A percentile compares a stretch with the other conserved stretches of the same genome.
These are phyloP conservation scores for Plasmopara halstedii DNA, from an alignment of 352 stramenopile genomes.

Conservation along the genomic window DNA sequence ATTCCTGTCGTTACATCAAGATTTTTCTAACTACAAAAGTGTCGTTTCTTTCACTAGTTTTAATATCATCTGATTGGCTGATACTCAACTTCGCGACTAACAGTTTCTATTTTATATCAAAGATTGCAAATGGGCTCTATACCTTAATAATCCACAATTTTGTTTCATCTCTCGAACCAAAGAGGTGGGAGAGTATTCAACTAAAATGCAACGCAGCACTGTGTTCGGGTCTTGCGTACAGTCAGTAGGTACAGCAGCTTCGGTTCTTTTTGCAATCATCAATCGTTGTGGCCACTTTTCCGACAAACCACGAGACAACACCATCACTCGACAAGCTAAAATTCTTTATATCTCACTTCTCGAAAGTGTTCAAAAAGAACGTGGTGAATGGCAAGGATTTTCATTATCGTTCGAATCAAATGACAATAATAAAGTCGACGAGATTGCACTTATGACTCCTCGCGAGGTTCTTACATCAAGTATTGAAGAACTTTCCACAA, in stretches of 20 bases:
- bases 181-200: too few species aligned
- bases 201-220: slow-evolving; percentile 27
- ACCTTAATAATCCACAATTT: too few species aligned
- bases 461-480: slow-evolving; percentile 12
- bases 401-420: slow-evolving; percentile 2
- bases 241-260: slow-evolving; percentile 39
- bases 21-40: too few species aligned
- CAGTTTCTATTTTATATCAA: too few species aligned
- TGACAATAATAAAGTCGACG: slow-evolving; percentile 18
- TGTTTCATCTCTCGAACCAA: too few species aligned
- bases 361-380: slow-evolving; percentile 54
- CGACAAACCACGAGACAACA: slow-evolving; percentile 19
- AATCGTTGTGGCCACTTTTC: slow-evolving; percentile 29
- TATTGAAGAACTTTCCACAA: slow-evolving; percentile 4
- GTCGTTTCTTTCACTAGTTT: too few species aligned
- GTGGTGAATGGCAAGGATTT: slow-evolving; percentile 66
- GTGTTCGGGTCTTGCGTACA: slow-evolving; percentile 52
- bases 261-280: slow-evolving; percentile 40
- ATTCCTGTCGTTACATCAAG: too few species aligned
- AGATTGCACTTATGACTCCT: slow-evolving; percentile 7
- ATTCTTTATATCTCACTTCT: slow-evolving; percentile 62
- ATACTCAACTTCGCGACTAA: too few species aligned
- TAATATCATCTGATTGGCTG: too few species aligned
- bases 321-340: slow-evolving; percentile 43
- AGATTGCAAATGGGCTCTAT: too few species aligned